phyloP scores from a whole-genome alignment of 1,139 yeast species.

The Blastobotrys buckinghamii region DNA sequence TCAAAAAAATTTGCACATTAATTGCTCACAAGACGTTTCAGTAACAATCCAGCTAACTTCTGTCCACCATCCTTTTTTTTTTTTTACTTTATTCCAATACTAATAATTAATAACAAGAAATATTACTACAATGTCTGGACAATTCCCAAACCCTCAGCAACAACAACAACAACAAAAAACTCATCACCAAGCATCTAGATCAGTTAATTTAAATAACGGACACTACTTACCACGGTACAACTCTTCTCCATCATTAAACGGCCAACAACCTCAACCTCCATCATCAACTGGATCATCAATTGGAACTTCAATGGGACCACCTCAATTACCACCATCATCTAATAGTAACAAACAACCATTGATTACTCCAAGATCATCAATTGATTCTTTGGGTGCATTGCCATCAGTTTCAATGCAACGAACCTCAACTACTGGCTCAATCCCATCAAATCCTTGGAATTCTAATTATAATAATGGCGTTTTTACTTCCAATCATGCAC shows the following conservation, averaged over 20 bases:
- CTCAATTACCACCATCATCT: constrained; percentile 1
- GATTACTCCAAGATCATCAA: constrained; percentile 20
- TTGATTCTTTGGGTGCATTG: background rate
- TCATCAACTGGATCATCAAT: background rate
- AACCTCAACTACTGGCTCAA: background rate
- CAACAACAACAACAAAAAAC: background rate
- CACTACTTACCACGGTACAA: constrained; percentile 14
- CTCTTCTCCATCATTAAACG: constrained; percentile 15
- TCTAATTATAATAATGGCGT: background rate
- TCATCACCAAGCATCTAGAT: background rate
- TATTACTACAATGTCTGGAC: background rate
- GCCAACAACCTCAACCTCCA: constrained; percentile 3
- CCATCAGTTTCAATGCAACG: background rate
- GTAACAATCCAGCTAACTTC: no score
- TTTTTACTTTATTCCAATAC: no score
- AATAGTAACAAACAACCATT: constrained; percentile 2
- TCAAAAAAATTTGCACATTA: no score
- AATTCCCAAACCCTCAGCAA: background rate
- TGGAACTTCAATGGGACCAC: constrained; percentile 3
- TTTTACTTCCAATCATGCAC: background rate
- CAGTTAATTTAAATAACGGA: background rate
- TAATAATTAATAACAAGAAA: no score
- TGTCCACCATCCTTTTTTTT: no score
- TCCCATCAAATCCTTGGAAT: constrained; percentile 1
- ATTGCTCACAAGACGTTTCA: no score